Base-by-base conservation (phyloP, 2,329 filamentous ascomycete species). In the Fusarium udum region DNA sequence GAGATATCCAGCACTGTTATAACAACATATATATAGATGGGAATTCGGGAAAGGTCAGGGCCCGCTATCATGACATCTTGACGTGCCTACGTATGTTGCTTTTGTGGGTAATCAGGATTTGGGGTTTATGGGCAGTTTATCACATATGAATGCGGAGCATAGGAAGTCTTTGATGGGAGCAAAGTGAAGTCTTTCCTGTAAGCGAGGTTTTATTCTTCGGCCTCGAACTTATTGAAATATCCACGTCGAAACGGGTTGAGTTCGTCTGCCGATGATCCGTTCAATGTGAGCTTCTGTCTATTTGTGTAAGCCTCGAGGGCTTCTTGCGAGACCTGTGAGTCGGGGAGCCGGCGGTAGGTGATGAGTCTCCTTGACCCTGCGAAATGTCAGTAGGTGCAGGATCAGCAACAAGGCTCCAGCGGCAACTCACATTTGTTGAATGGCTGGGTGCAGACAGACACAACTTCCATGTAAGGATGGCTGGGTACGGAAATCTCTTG, bases 341-440 rank as follows among this genome's bases (percentile, higher is more conserved):
- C 91, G 2, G 88, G 86, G 26, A 93, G 84, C 59, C 95, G 89
- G 49, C 90, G 88, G 81, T 98, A 98, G 0, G 95, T 97, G 59
- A 98, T 92, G 40, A 99, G 86, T 73, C 94, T 89, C 67, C 96
- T 89, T 26, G 95, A 96, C 96, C 95, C 93, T 95, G 53, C 22
- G 73, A 37, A 20, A 46, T 10, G 31, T 67, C 28, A 63, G 55
- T n/a, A 31, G 39, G 16, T 37, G 48, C 15, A 55, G 20, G 32
- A 32, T 31, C 26, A 34, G 36, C 15, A 58, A 28, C 16, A 24
- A 28, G 45, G 24, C 26, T 56, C 6, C 18, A 11, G 26, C n/a
- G 20, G 32, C 24, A 64, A 77, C 85, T 82, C 82, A 94, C 94
- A 99, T 83, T 93, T 96, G 79, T 94, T 95, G 80, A 99, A 99